Evolutionary conservation across 371 early-diverging fungal species (phyloP).

Genomic region (Capniomyces stellatus): DNA sequence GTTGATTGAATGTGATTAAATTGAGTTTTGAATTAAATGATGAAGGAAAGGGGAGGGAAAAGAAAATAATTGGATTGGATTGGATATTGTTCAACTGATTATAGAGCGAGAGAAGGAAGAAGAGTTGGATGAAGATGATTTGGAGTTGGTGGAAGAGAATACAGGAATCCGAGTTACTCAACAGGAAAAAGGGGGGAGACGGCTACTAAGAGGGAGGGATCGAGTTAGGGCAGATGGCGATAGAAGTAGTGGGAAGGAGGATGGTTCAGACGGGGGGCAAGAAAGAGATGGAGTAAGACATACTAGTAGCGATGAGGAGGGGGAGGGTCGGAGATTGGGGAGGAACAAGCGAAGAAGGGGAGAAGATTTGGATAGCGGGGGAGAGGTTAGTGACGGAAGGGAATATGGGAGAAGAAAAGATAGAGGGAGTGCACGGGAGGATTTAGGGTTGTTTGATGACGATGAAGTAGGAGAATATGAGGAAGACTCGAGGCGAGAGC

Average conservation of each 20-base stretch:
- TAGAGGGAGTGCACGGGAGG: slow-evolving; percentile 10
- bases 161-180: slow-evolving; percentile 42
- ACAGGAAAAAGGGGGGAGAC: slow-evolving; percentile 35
- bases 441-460: slow-evolving; percentile 31
- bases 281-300: slow-evolving; percentile 5
- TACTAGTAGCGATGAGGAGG: slow-evolving; percentile 5
- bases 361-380: slow-evolving; percentile 3
- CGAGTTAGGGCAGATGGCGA: slow-evolving; percentile 22
- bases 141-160: slow-evolving; percentile 68
- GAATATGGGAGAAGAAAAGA: background rate
- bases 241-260: slow-evolving; percentile 22
- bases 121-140: slow-evolving; percentile 70
- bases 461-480: slow-evolving; percentile 27
- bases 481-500: slow-evolving; percentile 15
- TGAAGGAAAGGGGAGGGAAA: background rate
- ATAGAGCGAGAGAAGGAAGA: slow-evolving; percentile 28
- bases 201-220: slow-evolving; percentile 48
- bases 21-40: background rate
- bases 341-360: slow-evolving; percentile 5
- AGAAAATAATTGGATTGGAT: no score
- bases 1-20: background rate
- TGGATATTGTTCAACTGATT: no score
- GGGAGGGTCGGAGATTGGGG: background rate
- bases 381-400: slow-evolving; percentile 5
- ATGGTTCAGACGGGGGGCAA: slow-evolving; percentile 34